A percentile compares a stretch with the other conserved stretches of the same genome.
These are phyloP conservation scores for Pseudocercospora eumusae DNA, from an alignment of 2,329 filamentous ascomycete species.

Conservation along the genomic window DNA sequence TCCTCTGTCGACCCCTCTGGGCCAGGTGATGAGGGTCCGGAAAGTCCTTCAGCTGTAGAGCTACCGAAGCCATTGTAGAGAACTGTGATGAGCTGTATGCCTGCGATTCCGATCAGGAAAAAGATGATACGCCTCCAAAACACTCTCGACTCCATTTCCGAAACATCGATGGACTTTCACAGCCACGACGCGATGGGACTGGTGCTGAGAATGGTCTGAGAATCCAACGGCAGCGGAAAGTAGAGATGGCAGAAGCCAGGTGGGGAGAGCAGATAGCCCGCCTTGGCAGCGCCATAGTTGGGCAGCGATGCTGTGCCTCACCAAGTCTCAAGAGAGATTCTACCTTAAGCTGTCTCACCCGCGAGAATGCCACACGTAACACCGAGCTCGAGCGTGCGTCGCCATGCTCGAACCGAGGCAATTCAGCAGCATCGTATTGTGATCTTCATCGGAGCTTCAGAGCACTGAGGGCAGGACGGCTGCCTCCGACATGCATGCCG, in stretches of 20 bases:
- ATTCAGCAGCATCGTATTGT: not conserved
- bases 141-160: not conserved
- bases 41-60: not conserved
- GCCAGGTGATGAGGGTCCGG: not conserved
- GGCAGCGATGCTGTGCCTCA: not conserved
- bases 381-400: not conserved
- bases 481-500: not conserved
- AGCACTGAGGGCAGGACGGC: not conserved
- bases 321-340: not conserved
- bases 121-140: not conserved
- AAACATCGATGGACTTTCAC: not conserved
- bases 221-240: not conserved
- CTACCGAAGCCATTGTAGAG: constrained; percentile 1
- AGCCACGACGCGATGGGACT: not conserved
- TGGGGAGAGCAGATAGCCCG: not conserved
- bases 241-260: not conserved
- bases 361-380: not conserved
- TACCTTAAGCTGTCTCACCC: not conserved
- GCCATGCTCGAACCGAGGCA: not conserved
- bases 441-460: not conserved
- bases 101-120: not conserved
- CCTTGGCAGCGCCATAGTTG: not conserved
- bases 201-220: not conserved
- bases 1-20: not conserved
- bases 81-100: not conserved